These are phyloP conservation scores for Croton setiger DNA, from an alignment of 441 rosid species.

Conservation along the genomic window DNA sequence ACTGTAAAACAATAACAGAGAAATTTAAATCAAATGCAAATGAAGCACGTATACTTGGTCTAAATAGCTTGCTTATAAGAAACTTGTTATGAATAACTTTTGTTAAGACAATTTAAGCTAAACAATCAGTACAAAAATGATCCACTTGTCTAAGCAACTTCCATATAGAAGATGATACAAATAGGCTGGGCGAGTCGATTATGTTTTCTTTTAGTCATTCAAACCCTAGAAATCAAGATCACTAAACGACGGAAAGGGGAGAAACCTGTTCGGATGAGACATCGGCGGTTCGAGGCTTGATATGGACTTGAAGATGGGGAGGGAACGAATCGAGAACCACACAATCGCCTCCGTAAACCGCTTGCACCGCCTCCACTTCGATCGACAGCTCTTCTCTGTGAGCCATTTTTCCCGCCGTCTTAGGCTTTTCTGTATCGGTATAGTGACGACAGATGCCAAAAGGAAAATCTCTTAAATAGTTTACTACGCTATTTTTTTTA, in stretches of 20 bases:
- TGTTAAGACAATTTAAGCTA: background rate
- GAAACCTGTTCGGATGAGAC: conserved; percentile 83
- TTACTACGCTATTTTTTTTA: no score
- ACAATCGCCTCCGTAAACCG: conserved; percentile 74
- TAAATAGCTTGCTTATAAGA: background rate
- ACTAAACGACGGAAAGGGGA: background rate
- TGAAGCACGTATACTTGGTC: background rate
- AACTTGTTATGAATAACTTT: background rate
- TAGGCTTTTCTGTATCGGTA: background rate
- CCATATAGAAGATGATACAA: background rate
- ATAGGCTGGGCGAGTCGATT: background rate
- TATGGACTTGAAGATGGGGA: conserved; percentile 60
- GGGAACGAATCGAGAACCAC: conserved; percentile 53
- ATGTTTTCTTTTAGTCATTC: background rate
- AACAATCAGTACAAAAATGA: background rate
- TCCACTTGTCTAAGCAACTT: background rate
- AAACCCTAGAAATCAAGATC: background rate
- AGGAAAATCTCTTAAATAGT: no score
- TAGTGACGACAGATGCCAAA: background rate
- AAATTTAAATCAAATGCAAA: background rate
- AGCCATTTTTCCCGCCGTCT: conserved; percentile 29
- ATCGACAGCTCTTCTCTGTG: conserved; percentile 53
- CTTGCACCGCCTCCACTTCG: conserved; percentile 75
- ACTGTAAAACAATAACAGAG: background rate
- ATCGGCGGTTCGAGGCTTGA: conserved; percentile 84